Evolutionary conservation across 805 yeast genomes (phyloP).

Genomic region (Cephaloascus albidus): DNA sequence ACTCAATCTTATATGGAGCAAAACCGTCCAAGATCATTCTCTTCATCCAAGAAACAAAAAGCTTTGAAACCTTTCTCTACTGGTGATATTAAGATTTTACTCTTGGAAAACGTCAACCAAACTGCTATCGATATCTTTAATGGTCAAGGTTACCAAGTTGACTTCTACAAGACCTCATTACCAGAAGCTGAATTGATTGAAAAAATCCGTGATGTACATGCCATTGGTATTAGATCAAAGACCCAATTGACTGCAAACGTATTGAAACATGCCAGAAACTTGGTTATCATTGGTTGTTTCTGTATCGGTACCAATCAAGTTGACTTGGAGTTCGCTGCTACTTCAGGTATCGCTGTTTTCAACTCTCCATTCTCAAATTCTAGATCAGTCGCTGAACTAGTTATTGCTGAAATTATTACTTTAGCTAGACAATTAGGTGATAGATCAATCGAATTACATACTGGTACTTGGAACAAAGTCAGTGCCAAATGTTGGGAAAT

Average conservation of each 20-base stretch:
- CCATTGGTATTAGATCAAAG: constrained; percentile 96
- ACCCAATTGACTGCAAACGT: constrained; percentile 79
- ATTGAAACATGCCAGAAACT: constrained; percentile 77
- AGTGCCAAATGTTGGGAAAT: constrained; percentile 96
- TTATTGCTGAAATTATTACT: constrained; percentile 88
- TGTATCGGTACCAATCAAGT: constrained; percentile 99
- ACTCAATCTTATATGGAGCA: constrained; percentile 64
- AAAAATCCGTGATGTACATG: constrained; percentile 89
- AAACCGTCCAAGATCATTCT: constrained; percentile 26
- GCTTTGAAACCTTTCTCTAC: constrained; percentile 90
- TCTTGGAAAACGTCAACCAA: constrained; percentile 87
- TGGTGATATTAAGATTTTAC: constrained; percentile 85
- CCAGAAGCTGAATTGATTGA: constrained; percentile 91
- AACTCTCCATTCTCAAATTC: constrained; percentile 98
- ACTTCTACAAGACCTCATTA: constrained; percentile 80
- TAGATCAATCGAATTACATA: constrained; percentile 90
- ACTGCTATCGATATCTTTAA: constrained; percentile 84
- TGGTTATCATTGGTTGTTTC: constrained; percentile 92
- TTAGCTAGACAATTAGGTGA: constrained; percentile 96
- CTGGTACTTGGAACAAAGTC: constrained; percentile 97
- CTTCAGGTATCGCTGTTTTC: constrained; percentile 91
- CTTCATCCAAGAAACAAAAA: constrained; percentile 46
- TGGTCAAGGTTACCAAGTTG: constrained; percentile 95
- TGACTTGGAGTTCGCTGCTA: constrained; percentile 84
- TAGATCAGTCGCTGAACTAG: constrained; percentile 96